Evolutionary conservation across 768 basidiomycete genomes (phyloP), one percentile per base, ranked within the genome.

Genomic region (Termitomyces sp.): DNA sequence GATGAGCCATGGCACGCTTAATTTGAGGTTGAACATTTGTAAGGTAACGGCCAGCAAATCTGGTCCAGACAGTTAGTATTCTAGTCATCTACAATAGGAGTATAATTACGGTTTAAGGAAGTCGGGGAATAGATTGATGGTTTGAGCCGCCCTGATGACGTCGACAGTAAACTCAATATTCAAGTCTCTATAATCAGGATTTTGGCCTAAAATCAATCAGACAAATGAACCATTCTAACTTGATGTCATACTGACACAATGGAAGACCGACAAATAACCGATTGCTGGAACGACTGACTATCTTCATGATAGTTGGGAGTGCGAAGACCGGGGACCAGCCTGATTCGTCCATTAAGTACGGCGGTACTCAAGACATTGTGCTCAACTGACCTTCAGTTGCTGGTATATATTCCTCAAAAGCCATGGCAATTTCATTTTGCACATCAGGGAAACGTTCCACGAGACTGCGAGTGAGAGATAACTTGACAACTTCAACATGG

Each of bases 201-300:
- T 63, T 0, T 74, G 65, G 62, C 81, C 81, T 83, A 39, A 26
- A 32, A 53, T 34, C 16, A 4, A 43, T 53, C 4, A 22, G 24
- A 53, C 10, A 53, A 22, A 22, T 14, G 5, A 5, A 5, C 5
- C 16, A 20, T 24, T 53, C 22, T 16, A 24, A 9, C 13, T 22
- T 16, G 2, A 6, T 5, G 37, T 20, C 20, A 33, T 24, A 64
- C 72, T 53, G 53, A 80, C 80, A 82, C 13, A 79, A 57, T 2
- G 80, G 79, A 3, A 76, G 60, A 0, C 79, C 80, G 39, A 83
- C 75, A 56, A 81, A 79, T 8, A 78, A 56, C 2, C 80, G 12
- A 78, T n/a, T n/a, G n/a, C n/a, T n/a, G n/a, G n/a, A n/a, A n/a
- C n/a, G n/a, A n/a, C n/a, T n/a, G n/a, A n/a, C 71, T 30, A 79